A percentile compares a stretch with the other conserved stretches of the same genome.
phyloP scores from a whole-genome alignment of 306 rosid genomes.

The Parietaria judaica region DNA sequence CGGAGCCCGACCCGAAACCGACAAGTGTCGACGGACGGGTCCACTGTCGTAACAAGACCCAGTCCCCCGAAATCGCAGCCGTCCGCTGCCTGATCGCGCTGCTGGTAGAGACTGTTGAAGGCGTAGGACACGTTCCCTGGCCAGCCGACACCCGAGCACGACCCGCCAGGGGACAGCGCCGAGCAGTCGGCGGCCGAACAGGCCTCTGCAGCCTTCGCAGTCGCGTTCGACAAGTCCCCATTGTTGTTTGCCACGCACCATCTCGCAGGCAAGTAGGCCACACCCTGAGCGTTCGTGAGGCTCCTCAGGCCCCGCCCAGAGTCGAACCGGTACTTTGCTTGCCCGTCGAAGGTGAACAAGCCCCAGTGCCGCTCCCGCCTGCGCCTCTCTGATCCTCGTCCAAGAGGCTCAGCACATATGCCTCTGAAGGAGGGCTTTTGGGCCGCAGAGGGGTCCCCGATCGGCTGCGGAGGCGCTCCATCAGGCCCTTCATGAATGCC shows the following conservation, averaged over 20 bases:
- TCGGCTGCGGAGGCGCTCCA: slow-evolving; percentile 50
- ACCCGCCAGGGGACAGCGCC: slow-evolving; percentile 63
- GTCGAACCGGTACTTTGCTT: slow-evolving; percentile 71
- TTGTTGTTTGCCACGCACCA: slow-evolving; percentile 98
- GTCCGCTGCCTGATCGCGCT: slow-evolving; percentile 66
- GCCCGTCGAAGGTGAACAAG: slow-evolving; percentile 86
- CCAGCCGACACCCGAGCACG: slow-evolving; percentile 81
- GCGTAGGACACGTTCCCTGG: slow-evolving; percentile 79
- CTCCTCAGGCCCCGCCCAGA: slow-evolving; percentile 48
- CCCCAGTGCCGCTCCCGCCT: slow-evolving; percentile 83
- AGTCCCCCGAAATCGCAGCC: slow-evolving; percentile 72
- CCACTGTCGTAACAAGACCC: slow-evolving; percentile 79
- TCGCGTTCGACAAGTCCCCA: slow-evolving; percentile 55
- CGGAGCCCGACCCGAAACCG: slow-evolving; percentile 69
- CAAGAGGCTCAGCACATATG: slow-evolving; percentile 65
- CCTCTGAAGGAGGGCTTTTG: slow-evolving; percentile 46
- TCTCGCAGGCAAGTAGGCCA: slow-evolving; percentile 65
- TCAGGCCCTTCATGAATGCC: slow-evolving; percentile 68
- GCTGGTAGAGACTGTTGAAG: slow-evolving; percentile 83
- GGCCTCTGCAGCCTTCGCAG: slow-evolving; percentile 49
- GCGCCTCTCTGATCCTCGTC: slow-evolving; percentile 79
- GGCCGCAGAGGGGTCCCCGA: slow-evolving; percentile 71
- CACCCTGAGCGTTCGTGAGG: slow-evolving; percentile 64
- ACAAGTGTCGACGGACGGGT: slow-evolving; percentile 64
- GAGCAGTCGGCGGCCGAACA: slow-evolving; percentile 75